These are phyloP conservation scores for Amesomyces nigricolor DNA, from an alignment of 2,329 filamentous ascomycete species.

Conservation along the genomic window DNA sequence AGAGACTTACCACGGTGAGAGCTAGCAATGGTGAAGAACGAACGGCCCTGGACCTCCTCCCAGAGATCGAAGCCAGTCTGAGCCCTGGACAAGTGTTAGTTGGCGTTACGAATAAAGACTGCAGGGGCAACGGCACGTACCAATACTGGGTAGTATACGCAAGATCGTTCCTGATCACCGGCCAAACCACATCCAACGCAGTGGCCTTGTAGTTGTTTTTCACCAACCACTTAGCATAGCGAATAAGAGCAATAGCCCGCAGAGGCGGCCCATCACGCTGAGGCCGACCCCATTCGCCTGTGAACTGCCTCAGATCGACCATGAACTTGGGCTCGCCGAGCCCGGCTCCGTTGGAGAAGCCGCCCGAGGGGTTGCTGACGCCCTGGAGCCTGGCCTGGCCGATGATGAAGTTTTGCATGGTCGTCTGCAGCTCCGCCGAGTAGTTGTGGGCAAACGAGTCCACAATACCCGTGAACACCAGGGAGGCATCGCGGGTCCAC, in stretches of 20 bases:
- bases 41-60: conserved; percentile 72
- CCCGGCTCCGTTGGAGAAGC: conserved; percentile 45
- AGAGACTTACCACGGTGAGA: conserved; percentile 53
- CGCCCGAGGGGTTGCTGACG: conserved; percentile 63
- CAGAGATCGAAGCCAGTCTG: conserved; percentile 67
- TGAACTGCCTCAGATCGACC: conserved; percentile 57
- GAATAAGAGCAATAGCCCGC: conserved; percentile 65
- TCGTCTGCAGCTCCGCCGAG: conserved; percentile 49
- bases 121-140: conserved; percentile 27
- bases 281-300: conserved; percentile 67
- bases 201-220: conserved; percentile 56
- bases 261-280: conserved; percentile 76
- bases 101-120: not conserved
- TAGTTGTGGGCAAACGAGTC: conserved; percentile 59
- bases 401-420: conserved; percentile 63
- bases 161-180: conserved; percentile 69
- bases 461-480: conserved; percentile 63
- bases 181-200: conserved; percentile 58
- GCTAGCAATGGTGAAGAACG: conserved; percentile 70
- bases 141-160: conserved; percentile 70
- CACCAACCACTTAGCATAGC: conserved; percentile 67
- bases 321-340: conserved; percentile 71
- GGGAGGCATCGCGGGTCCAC: conserved; percentile 69
- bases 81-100: conserved; percentile 36
- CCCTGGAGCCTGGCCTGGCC: conserved; percentile 62